A percentile compares a stretch with the other conserved stretches of the same genome.
These are phyloP conservation scores for Parastagonospora nodorum DNA, from an alignment of 2,329 filamentous ascomycete genomes.

Conservation along the genomic window DNA sequence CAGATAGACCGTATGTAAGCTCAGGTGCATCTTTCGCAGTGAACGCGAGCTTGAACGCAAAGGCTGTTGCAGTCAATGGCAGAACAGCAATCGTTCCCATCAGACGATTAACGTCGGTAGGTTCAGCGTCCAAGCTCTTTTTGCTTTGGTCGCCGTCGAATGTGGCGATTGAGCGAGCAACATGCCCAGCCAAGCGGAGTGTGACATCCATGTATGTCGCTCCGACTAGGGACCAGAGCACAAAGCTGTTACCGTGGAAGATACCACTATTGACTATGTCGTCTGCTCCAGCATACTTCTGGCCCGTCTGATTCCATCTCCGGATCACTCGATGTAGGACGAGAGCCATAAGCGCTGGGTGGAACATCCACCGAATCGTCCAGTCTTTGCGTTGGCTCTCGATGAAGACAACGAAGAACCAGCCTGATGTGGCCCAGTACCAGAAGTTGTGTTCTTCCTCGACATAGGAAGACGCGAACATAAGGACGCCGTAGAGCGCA, in stretches of 20 bases:
- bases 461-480: conserved; percentile 98
- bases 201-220: conserved; percentile 69
- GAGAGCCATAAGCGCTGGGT: conserved; percentile 57
- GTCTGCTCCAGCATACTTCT: conserved; percentile 89
- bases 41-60: conserved; percentile 89
- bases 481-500: conserved; percentile 75
- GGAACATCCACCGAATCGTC: conserved; percentile 31
- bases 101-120: conserved; percentile 33
- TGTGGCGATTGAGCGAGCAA: conserved; percentile 33
- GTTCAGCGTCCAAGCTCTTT: conserved; percentile 23
- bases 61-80: conserved; percentile 60
- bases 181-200: conserved; percentile 48
- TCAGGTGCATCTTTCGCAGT: conserved; percentile 88
- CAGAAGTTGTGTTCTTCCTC: conserved; percentile 99
- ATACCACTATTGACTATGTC: conserved; percentile 74
- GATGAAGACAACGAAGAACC: conserved; percentile 61
- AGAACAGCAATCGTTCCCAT: conserved; percentile 40
- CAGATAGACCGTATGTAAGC: conserved; percentile 55
- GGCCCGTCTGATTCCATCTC: conserved; percentile 95
- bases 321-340: conserved; percentile 68
- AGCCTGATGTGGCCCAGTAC: conserved; percentile 85
- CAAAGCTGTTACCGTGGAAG: conserved; percentile 55
- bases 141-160: conserved; percentile 22
- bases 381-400: conserved; percentile 39
- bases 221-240: conserved; percentile 77